Base-by-base conservation (phyloP, 176 grass and related monocot species). In the Oryza glaberrima region DNA sequence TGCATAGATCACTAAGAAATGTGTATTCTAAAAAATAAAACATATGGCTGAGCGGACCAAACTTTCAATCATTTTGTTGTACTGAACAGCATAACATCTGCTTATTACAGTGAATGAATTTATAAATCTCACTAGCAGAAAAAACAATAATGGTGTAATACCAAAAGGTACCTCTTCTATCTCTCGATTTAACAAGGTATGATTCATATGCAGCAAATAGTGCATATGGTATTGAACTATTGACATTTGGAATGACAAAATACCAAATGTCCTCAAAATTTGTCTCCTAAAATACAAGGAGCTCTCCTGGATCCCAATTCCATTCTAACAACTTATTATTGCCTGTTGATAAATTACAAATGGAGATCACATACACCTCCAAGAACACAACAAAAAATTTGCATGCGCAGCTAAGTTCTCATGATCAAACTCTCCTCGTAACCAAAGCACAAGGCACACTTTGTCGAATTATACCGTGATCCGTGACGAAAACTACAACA, bases 221-320 rank as follows among this genome's bases (percentile, higher is more conserved):
- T 16, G 17, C 23, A 70, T 63, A 46, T 16, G 52, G 17, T 56
- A 56, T 60, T 26, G 26, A 26, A 26, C 26, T 26, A 26, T 26
- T 54, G 38, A 78, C 51, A 71, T 71, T 65, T 85, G 83, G 41
- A 64, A 3, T 25, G 40, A 79, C 12, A 79, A 77, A 85, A 72
- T 56, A 68, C 23, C 83, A 85, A 79, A 65, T 30, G n/a, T 72
- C 38, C 67, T 52, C 51, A 75, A 81, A 81, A 5, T 54, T 75
- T 81, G 69, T 75, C 10, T 75, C n/a, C n/a, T 68, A 11, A 1
- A 23, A 30, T 19, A 71, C 12, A 77, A 11, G 60, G 22, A 64
- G 25, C 11, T 72, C 3, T 56, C 36, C 46, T 7, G 47, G 65
- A 34, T 8, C 51, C 7, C 11, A 79, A 78, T 28, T 38, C 63